Conservation (phyloP, 441 rosid species). For the Corymbia citriodora region DNA sequence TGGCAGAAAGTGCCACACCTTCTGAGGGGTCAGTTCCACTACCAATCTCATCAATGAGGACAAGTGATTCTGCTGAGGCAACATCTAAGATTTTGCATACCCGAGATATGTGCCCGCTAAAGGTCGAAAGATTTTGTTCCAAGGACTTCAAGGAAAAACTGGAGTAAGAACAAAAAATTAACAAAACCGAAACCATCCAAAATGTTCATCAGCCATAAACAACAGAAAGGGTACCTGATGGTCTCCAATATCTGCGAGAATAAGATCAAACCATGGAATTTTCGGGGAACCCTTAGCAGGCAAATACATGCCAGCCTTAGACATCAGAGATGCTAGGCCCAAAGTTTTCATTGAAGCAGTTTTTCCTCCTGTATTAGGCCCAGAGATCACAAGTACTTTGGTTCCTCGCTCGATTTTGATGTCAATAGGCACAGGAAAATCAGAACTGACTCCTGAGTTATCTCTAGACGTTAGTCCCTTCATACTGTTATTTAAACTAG, state of each 20-base stretch:
- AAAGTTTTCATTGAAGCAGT: conserved; percentile 95
- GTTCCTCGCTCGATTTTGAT: conserved; percentile 61
- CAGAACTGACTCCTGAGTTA: conserved; percentile 17
- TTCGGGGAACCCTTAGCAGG: conserved; percentile 72
- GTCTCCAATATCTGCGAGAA: conserved; percentile 93
- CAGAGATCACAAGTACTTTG: conserved; percentile 80
- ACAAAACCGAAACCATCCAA: conserved; percentile 13
- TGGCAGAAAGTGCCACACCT: conserved; percentile 83
- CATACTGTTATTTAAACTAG: conserved; percentile 16
- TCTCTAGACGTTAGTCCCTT: conserved; percentile 7
- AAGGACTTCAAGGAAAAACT: conserved; percentile 61
- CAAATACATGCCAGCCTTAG: conserved; percentile 85
- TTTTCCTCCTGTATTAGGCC: conserved; percentile 97
- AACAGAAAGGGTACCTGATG: conserved; percentile 61
- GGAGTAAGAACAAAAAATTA: conserved; percentile 29
- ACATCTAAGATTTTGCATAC: conserved; percentile 63
- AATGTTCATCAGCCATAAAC: conserved; percentile 5
- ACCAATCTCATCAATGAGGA: conserved; percentile 89
- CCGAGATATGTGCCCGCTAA: conserved; percentile 82
- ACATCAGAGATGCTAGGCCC: conserved; percentile 81
- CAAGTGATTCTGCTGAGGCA: conserved; percentile 71
- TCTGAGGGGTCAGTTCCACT: conserved; percentile 98
- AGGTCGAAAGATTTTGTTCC: conserved; percentile 89
- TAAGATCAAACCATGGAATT: conserved; percentile 91
- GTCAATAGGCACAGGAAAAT: conserved; percentile 79